Conservation (phyloP, 2,329 filamentous ascomycete species). For the Passalora sequoiae region DNA sequence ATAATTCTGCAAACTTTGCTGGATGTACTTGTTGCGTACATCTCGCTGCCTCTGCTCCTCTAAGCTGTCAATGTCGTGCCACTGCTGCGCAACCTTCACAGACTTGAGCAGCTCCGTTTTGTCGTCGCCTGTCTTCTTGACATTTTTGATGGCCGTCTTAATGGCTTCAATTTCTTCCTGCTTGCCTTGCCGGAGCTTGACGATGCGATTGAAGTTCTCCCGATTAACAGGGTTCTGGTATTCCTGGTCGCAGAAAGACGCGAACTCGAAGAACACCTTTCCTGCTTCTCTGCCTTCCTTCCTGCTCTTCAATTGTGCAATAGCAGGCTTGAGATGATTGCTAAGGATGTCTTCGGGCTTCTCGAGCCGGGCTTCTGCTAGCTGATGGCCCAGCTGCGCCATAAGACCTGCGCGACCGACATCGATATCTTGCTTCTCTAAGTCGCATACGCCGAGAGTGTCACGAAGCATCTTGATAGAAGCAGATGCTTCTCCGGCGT, state of each 20-base stretch:
- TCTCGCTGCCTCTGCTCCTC: constrained; percentile 75
- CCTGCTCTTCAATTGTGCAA: constrained; percentile 70
- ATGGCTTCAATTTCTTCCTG: constrained; percentile 73
- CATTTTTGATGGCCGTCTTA: constrained; percentile 52
- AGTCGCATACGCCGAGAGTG: constrained; percentile 57
- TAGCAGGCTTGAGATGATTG: constrained; percentile 76
- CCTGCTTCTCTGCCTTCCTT: constrained; percentile 69
- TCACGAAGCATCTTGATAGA: constrained; percentile 85
- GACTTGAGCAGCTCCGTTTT: constrained; percentile 54
- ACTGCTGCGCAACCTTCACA: constrained; percentile 70
- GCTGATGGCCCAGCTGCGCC: constrained; percentile 79
- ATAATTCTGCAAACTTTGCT: constrained; percentile 88
- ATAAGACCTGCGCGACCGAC: constrained; percentile 74
- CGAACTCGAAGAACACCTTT: constrained; percentile 90
- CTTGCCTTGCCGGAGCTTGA: constrained; percentile 74
- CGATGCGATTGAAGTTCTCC: constrained; percentile 76
- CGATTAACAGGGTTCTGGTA: constrained; percentile 78
- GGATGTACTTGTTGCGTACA: constrained; percentile 76
- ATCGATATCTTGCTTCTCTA: constrained; percentile 64
- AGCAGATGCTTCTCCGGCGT: constrained; percentile 80
- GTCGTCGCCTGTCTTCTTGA: constrained; percentile 41
- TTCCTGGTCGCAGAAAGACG: constrained; percentile 90
- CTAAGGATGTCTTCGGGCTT: constrained; percentile 87
- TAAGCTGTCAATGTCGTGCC: constrained; percentile 83
- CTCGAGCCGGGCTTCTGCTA: constrained; percentile 83